phyloP scores from a whole-genome alignment of 176 grass and related monocot genomes.

The Leersia perrieri region DNA sequence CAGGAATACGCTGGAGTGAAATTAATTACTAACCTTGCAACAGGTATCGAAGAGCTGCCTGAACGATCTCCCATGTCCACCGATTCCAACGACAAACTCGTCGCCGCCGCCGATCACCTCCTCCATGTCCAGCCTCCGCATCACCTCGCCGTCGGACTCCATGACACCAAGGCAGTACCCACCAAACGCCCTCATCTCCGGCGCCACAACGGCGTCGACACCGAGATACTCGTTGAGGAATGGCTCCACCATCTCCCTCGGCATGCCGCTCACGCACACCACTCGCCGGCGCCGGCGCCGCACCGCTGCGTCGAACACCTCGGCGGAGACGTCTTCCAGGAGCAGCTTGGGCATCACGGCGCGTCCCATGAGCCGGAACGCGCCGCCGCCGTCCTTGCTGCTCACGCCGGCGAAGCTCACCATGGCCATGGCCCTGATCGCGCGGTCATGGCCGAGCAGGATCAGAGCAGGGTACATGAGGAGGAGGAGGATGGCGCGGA shows the following conservation, averaged over 20 bases:
- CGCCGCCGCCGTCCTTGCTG: constrained; percentile 40
- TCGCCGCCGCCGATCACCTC: background rate
- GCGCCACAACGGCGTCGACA: constrained; percentile 53
- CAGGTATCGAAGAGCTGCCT: constrained; percentile 21
- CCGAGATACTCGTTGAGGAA: constrained; percentile 60
- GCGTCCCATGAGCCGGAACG: constrained; percentile 50
- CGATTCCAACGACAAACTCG: constrained; percentile 15
- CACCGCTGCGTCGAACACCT: constrained; percentile 43
- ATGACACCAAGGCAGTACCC: constrained; percentile 62
- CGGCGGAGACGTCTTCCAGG: constrained; percentile 60
- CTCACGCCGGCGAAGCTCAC: constrained; percentile 57
- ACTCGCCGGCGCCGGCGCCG: constrained; percentile 22
- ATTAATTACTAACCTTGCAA: constrained; percentile 55
- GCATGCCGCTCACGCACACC: constrained; percentile 71
- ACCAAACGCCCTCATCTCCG: constrained; percentile 45
- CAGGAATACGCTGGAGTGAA: background rate
- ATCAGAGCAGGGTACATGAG: constrained; percentile 55
- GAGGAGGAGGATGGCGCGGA: constrained; percentile 57
- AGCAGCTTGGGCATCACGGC: constrained; percentile 56
- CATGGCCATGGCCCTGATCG: constrained; percentile 47
- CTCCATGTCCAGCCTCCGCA: background rate
- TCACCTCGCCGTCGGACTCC: constrained; percentile 40
- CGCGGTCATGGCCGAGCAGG: constrained; percentile 19
- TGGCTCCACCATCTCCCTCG: constrained; percentile 62
- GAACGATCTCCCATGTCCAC: constrained; percentile 8